Conservation (phyloP, 805 yeast species). For the Cyberlindnera sargentensis region DNA sequence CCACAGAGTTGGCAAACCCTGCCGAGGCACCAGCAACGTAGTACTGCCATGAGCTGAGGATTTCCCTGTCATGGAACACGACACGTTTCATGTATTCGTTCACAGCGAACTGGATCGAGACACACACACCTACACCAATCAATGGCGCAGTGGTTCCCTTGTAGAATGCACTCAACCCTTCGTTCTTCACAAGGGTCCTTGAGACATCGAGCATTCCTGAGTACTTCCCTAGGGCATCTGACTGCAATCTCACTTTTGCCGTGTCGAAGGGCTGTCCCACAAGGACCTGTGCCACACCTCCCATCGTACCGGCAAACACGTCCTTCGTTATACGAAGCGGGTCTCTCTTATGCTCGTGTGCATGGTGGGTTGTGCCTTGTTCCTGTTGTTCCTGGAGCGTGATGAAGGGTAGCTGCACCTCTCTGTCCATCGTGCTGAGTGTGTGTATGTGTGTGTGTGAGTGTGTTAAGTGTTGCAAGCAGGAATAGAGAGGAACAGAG, state of each 20-base stretch:
- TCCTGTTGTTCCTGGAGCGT: no score
- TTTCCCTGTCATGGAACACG: slow-evolving; percentile 35
- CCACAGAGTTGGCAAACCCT: slow-evolving; percentile 80
- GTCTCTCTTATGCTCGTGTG: slow-evolving; percentile 2
- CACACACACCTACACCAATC: slow-evolving; percentile 94
- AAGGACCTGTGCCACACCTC: slow-evolving; percentile 93
- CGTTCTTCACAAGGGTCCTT: slow-evolving; percentile 61
- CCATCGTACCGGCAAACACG: slow-evolving; percentile 74
- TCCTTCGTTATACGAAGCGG: slow-evolving; percentile 21
- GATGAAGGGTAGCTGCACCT: no score
- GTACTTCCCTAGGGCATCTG: slow-evolving; percentile 74
- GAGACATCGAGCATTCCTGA: slow-evolving; percentile 73
- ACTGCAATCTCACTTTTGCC: slow-evolving; percentile 86
- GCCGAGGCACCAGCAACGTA: slow-evolving; percentile 83
- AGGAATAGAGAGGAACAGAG: no score
- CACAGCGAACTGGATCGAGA: slow-evolving; percentile 90
- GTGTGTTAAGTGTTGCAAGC: no score
- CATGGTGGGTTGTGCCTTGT: no score
- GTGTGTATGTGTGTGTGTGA: no score
- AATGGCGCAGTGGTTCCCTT: slow-evolving; percentile 92
- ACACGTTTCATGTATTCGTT: slow-evolving; percentile 89
- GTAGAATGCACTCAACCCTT: slow-evolving; percentile 82
- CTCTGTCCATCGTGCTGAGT: no score
- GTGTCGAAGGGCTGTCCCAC: slow-evolving; percentile 97
- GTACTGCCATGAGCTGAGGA: slow-evolving; percentile 55